Percentiles rank a stretch among this genome's conserved stretches.
phyloP scores from a whole-genome alignment of 2,329 filamentous ascomycete genomes.

The Hawksworthiomyces lignivorus region DNA sequence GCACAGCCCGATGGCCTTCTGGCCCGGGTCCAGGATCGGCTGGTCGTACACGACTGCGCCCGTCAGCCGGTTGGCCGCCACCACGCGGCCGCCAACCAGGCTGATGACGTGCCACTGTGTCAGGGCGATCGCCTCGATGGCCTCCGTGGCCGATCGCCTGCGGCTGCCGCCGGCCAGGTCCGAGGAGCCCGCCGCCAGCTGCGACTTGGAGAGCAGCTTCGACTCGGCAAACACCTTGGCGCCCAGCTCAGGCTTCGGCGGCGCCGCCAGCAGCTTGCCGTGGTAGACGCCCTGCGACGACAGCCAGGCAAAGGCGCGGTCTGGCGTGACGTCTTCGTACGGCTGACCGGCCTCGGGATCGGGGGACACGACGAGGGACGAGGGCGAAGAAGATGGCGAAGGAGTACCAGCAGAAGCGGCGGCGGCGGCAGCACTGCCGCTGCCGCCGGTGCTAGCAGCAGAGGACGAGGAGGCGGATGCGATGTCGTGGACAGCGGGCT shows the following conservation, averaged over 20 bases:
- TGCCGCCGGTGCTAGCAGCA: no score
- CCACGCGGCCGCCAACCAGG: conserved; percentile 72
- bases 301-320: conserved; percentile 84
- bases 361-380: conserved; percentile 67
- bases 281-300: conserved; percentile 80
- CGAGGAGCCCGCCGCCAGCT: conserved; percentile 53
- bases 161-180: conserved; percentile 55
- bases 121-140: conserved; percentile 71
- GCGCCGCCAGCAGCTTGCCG: conserved; percentile 63
- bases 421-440: not conserved
- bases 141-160: conserved; percentile 59
- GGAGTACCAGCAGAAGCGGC: not conserved
- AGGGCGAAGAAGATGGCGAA: conserved; percentile 45
- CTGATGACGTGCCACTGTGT: conserved; percentile 91
- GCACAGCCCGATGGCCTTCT: conserved; percentile 74
- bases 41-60: conserved; percentile 84
- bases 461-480: conserved; percentile 44
- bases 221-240: conserved; percentile 70
- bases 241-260: conserved; percentile 57
- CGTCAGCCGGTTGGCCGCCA: conserved; percentile 81
- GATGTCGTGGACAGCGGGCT: conserved; percentile 68
- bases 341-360: conserved; percentile 49
- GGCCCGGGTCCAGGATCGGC: conserved; percentile 69
- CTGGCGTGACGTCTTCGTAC: conserved; percentile 49
- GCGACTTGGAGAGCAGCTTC: conserved; percentile 66